These are phyloP conservation scores for Apodospora peruviana DNA, from an alignment of 495 filamentous ascomycete species.

Conservation along the genomic window DNA sequence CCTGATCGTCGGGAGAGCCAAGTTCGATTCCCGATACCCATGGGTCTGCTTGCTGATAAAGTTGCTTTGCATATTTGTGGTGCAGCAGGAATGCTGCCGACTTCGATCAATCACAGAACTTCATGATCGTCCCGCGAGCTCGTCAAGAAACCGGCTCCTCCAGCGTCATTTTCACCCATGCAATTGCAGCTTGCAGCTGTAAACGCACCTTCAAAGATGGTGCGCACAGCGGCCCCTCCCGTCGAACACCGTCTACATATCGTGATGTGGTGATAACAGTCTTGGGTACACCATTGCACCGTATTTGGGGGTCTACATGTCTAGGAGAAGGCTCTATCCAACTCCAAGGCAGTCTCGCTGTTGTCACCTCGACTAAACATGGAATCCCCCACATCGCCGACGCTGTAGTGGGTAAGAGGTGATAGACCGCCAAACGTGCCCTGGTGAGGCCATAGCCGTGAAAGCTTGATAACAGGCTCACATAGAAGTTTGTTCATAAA, in stretches of 20 bases:
- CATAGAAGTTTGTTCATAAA: no score
- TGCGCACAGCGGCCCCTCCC: constrained; percentile 16
- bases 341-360: no score
- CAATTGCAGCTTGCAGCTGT: constrained; percentile 13
- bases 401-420: no score
- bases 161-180: constrained; percentile 3
- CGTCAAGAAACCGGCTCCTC: not conserved
- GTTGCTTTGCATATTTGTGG: constrained; percentile 11
- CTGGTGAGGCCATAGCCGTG: no score
- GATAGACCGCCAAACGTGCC: no score
- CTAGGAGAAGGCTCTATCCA: no score
- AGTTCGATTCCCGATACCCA: not conserved
- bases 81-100: constrained; percentile 3
- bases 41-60: constrained; percentile 1
- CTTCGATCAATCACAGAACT: constrained; percentile 9
- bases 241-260: constrained; percentile 5
- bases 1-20: constrained; percentile 1
- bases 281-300: no score
- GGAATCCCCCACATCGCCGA: no score
- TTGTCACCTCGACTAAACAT: no score
- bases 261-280: constrained; percentile 3
- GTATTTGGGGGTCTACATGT: no score
- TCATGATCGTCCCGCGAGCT: not conserved
- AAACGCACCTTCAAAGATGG: constrained; percentile 7
- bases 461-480: no score